A percentile compares a stretch with the other conserved stretches of the same genome.
These are phyloP conservation scores for Eimeria tenella DNA, from an alignment of 169 alveolate genomes.

Conservation along the genomic window DNA sequence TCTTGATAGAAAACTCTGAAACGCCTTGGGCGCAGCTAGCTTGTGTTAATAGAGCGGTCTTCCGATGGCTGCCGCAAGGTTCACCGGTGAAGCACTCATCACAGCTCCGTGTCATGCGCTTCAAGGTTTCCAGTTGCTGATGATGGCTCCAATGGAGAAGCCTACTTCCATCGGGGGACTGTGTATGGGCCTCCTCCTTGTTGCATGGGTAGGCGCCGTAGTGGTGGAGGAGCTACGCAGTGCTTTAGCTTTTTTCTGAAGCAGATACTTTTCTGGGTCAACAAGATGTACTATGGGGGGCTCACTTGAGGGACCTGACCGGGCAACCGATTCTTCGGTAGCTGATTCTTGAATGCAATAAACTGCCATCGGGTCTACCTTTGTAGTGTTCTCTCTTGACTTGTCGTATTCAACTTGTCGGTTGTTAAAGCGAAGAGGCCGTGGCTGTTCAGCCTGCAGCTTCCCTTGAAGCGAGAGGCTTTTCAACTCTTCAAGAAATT, in stretches of 20 bases:
- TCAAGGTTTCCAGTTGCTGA: conserved; percentile 51
- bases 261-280: conserved; percentile 59
- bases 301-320: neutral
- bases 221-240: conserved; percentile 54
- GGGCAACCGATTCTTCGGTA: neutral
- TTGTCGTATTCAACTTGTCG: conserved; percentile 53
- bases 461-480: conserved; percentile 45
- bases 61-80: too few species aligned
- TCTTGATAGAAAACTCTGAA: too few species aligned
- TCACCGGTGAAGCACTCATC: too few species aligned
- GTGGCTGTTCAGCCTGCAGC: conserved; percentile 66
- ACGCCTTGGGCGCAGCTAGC: too few species aligned
- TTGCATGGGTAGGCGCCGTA: conserved; percentile 14
- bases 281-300: conserved; percentile 38
- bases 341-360: conserved; percentile 54
- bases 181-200: too few species aligned
- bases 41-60: too few species aligned
- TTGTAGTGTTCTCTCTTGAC: conserved; percentile 71
- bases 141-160: conserved; percentile 9
- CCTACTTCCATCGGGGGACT: neutral
- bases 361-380: conserved; percentile 36
- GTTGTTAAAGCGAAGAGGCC: conserved; percentile 68
- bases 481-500: conserved; percentile 68
- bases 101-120: neutral
- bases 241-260: conserved; percentile 53